Evolutionary conservation across 805 yeast species (phyloP), one percentile per base, ranked within the genome.

Genomic region (Candida multigemmis): DNA sequence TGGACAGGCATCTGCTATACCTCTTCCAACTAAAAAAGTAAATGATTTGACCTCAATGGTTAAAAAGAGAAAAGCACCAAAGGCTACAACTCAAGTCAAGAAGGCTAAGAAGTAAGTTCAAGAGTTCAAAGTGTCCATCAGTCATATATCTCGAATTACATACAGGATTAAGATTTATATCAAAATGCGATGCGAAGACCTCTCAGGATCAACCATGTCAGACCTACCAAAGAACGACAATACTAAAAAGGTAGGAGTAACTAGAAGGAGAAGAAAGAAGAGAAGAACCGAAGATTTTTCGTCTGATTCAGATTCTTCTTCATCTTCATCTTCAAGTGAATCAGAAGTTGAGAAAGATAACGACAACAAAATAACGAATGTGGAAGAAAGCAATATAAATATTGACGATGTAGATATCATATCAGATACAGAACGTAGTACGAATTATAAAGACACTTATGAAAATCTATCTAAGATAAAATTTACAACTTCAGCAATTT

Each of bases 241-340:
- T n/a, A n/a, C n/a, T n/a, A n/a, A n/a, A n/a, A n/a, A n/a, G n/a
- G n/a, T n/a, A n/a, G n/a, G n/a, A n/a, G n/a, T n/a, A n/a, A n/a
- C n/a, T n/a, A n/a, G n/a, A 36, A 64, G 82, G 41, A 69, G 82
- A 36, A 64, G 77, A 44, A 78, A 78, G 68, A 79, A 77, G 72
- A 75, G 86, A 71, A 78, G 87, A 74, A 79, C 89, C 0, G 84
- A 77, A 27, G 85, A 77, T 38, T 71, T 75, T 16, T 76, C 81
- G 0, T 67, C 70, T 11, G 61, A 61, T 22, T 65, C 73, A 2
- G 65, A 59, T 19, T 67, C 74, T 1, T 64, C 68, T 6, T 59
- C 68, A 2, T 53, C 60, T 3, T 53, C 65, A 1, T 44, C 53
- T 4, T 28, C 30, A 4, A 33, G 38, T 10, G 36, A 32, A 3